A percentile compares a stretch with the other conserved stretches of the same genome.
Conservation (phyloP, 495 filamentous ascomycete genomes). For the Penicillium lagena region DNA sequence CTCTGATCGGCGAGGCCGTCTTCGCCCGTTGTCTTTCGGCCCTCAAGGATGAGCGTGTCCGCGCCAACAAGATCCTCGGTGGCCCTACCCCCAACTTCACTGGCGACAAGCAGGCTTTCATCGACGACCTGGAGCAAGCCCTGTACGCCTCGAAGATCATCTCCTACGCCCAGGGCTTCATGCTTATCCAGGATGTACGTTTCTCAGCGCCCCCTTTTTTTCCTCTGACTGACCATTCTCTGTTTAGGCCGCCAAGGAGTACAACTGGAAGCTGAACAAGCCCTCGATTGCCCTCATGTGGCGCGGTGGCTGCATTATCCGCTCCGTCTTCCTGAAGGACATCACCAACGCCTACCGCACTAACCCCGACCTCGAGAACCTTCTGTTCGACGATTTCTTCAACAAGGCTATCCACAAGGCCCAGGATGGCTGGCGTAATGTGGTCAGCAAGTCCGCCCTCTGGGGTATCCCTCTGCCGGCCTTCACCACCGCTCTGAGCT, state of each 20-base stretch:
- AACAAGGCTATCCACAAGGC: constrained; percentile 96
- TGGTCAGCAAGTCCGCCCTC: constrained; percentile 82
- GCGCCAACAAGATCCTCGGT: constrained; percentile 70
- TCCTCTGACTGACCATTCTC: constrained; percentile 1
- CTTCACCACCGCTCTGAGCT: constrained; percentile 92
- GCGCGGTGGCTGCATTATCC: constrained; percentile 99
- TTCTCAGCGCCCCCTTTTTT: background rate
- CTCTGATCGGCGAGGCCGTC: constrained; percentile 94
- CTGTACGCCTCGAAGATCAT: constrained; percentile 99
- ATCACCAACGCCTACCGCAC: constrained; percentile 95
- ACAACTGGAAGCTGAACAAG: constrained; percentile 98
- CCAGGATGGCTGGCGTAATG: constrained; percentile 92
- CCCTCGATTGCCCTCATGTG: constrained; percentile 99
- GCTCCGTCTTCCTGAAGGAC: constrained; percentile 99
- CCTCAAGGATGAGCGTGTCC: constrained; percentile 86
- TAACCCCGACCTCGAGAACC: constrained; percentile 93
- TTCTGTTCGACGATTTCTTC: constrained; percentile 98
- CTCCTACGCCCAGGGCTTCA: constrained; percentile 98
- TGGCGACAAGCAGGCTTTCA: constrained; percentile 86
- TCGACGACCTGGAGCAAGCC: constrained; percentile 96
- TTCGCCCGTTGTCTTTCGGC: constrained; percentile 91
- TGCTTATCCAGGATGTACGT: constrained; percentile 97
- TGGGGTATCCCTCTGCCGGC: constrained; percentile 93
- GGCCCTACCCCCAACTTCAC: constrained; percentile 74
- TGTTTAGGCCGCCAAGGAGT: constrained; percentile 81